Percentiles rank a stretch among this genome's conserved stretches.
Evolutionary conservation across 768 basidiomycete species (phyloP).

Genomic region (Coprinopsis cinerea): DNA sequence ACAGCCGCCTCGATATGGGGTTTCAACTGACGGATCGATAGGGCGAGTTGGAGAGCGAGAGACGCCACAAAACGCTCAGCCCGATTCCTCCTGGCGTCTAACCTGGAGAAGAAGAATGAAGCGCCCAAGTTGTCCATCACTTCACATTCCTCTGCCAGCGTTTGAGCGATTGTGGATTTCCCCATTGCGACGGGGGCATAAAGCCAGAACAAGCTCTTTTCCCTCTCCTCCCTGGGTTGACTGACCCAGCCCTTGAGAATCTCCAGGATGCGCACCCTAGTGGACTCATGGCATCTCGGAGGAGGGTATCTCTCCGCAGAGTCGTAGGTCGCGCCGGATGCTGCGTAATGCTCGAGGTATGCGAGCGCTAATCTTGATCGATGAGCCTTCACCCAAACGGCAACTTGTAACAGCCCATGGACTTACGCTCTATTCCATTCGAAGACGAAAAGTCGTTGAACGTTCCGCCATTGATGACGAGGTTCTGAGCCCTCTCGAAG

Average conservation of each 20-base stretch:
- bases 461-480: too few species aligned
- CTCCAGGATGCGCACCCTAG: not conserved
- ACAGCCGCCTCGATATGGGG: not conserved
- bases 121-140: not conserved
- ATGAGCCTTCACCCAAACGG: too few species aligned
- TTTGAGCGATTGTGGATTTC: constrained; percentile 10
- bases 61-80: constrained; percentile 1
- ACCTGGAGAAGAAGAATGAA: constrained; percentile 8
- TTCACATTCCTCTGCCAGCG: not conserved
- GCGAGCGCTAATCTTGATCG: not conserved
- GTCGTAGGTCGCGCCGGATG: not conserved
- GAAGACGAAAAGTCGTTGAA: too few species aligned
- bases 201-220: not conserved
- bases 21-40: not conserved
- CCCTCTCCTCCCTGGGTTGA: not conserved
- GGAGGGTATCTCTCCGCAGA: not conserved
- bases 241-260: not conserved
- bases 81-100: not conserved
- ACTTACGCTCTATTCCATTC: too few species aligned
- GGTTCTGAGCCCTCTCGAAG: too few species aligned
- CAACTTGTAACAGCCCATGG: too few species aligned
- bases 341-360: not conserved
- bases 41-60: constrained; percentile 3
- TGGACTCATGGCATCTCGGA: not conserved
- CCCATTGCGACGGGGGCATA: not conserved